Evolutionary conservation across 139 green algal genomes (phyloP), one percentile per base, ranked within the genome.

Genomic region (Picochlorum costavermella): DNA sequence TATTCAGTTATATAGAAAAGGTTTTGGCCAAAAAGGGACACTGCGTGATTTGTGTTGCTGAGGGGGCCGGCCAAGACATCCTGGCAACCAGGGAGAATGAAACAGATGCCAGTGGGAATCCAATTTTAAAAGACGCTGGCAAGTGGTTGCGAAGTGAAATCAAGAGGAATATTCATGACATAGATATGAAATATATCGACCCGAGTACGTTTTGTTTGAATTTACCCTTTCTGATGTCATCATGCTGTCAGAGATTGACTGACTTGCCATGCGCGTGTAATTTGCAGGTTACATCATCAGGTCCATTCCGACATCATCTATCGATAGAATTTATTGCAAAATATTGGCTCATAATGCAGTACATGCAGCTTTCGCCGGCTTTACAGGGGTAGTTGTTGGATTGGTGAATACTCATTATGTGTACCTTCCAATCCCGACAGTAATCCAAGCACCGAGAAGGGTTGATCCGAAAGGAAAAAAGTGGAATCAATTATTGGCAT

Each of bases 381-480:
- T 78, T 74, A 91, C 81, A 3, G 82, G 80, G 16, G 69, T 84
- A 26, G 88, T 85, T 3, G 63, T 73, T 28, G 92, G 88, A 1
- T 79, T 98, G 57, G 86, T 96, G 55, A 97, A 96, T 84, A 96
- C 88, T 4, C 92, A 98, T 77, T 97, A 95, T 71, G 83, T 88
- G 33, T 92, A 90, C 68, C 70, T 96, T 33, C 88, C 88, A 58
- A 95, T 95, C 60, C 86, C 84, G 31, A 73, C 89, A 20, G 84
- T 98, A 78, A 97, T 96, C 64, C 62, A 78, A 51, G 64, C 75
- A 33, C 77, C 84, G 3, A 67, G 84, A 53, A 71, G 81, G 65
- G 83, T 96, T 23, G 90, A 96, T 73, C 89, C 88, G 4, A 70
- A 80, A 0, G 90, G 90, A 36, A 95, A 94, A 75, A 73, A 74